Conservation (phyloP, 2,329 filamentous ascomycete species). For the Blumeria graminis region DNA sequence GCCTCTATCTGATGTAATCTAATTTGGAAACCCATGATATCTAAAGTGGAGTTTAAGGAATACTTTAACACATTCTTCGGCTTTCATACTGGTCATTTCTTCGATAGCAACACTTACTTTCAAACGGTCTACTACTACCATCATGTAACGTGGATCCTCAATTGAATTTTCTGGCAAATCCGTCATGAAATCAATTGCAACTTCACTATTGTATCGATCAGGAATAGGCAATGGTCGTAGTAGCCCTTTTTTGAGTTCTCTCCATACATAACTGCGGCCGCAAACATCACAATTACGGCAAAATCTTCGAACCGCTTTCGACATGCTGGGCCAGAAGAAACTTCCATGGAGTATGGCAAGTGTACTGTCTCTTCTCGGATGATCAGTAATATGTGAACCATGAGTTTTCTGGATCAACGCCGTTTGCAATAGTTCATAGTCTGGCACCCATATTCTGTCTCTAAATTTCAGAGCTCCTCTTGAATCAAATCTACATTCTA, state of each 20-base stretch:
- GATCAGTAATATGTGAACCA: not conserved
- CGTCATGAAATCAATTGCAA: not conserved
- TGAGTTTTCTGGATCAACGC: not conserved
- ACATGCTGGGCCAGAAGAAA: not conserved
- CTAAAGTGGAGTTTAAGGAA: not conserved
- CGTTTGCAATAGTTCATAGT: not conserved
- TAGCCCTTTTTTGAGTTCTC: not conserved
- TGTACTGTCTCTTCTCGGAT: not conserved
- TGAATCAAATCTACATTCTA: not conserved
- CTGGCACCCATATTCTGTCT: not conserved
- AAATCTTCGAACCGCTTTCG: not conserved
- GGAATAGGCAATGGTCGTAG: not conserved
- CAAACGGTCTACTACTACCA: not conserved
- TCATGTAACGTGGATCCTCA: not conserved
- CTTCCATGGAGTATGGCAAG: not conserved
- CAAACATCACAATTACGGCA: not conserved
- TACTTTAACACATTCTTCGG: not conserved
- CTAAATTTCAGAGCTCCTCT: not conserved
- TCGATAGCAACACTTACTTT: not conserved
- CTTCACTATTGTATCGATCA: not conserved
- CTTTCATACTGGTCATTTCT: not conserved
- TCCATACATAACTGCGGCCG: not conserved
- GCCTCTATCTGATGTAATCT: not conserved
- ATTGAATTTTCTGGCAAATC: not conserved
- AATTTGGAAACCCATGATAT: not conserved